phyloP scores from a whole-genome alignment of 495 filamentous ascomycete species.

The Saxophila tyrrhenica region DNA sequence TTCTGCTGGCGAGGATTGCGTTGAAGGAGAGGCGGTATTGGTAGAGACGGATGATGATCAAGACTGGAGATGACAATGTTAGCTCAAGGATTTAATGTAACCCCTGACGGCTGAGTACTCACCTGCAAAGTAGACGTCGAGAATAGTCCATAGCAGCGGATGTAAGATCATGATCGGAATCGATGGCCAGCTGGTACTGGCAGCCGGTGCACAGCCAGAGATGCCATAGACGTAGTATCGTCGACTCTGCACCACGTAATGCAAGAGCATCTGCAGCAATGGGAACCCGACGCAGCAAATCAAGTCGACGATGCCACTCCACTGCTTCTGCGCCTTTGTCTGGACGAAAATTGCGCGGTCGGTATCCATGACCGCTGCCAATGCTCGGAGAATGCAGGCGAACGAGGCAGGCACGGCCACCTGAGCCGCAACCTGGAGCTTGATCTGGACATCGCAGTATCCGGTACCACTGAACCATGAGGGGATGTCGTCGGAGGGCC shows the following conservation, averaged over 20 bases:
- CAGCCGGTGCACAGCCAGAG: conserved; percentile 55
- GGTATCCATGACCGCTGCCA: conserved; percentile 60
- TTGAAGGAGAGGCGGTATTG: conserved; percentile 54
- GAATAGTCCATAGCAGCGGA: conserved; percentile 51
- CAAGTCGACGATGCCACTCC: conserved; percentile 46
- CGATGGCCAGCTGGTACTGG: conserved; percentile 59
- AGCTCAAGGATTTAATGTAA: too few species aligned
- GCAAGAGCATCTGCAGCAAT: conserved; percentile 49
- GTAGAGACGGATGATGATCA: conserved; percentile 57
- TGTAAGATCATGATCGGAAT: conserved; percentile 57
- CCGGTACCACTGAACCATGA: conserved; percentile 62
- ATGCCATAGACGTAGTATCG: conserved; percentile 68
- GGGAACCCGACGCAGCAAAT: conserved; percentile 61
- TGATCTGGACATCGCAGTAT: conserved; percentile 75
- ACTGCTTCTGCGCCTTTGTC: conserved; percentile 40
- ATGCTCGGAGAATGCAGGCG: conserved; percentile 59
- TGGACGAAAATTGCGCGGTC: conserved; percentile 43
- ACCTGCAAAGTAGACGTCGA: conserved; percentile 63
- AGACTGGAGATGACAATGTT: too few species aligned
- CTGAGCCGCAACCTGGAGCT: conserved; percentile 51
- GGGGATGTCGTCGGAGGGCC: conserved; percentile 58
- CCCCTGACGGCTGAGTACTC: conserved; percentile 36
- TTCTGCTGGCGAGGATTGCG: conserved; percentile 43
- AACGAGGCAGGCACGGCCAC: conserved; percentile 52
- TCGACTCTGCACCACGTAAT: conserved; percentile 54